Conservation (phyloP, 140 eudicot species). For the Bidens hawaiensis region DNA sequence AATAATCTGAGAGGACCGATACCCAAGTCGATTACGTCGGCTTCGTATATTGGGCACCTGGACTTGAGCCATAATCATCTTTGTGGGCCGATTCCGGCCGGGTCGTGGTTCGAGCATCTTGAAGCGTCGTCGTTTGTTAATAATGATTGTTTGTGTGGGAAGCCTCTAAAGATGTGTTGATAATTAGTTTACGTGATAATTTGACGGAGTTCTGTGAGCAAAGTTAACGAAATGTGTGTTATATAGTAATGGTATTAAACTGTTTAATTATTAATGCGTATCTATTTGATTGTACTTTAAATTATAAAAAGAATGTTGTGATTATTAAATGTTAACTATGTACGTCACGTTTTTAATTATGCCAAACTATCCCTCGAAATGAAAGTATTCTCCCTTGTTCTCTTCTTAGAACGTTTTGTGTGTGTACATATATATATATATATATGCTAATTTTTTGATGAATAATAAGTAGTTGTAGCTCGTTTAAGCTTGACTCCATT, state of each 20-base stretch:
- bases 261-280: conserved; percentile 5
- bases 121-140: conserved; percentile 57
- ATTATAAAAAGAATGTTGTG: not conserved
- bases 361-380: not conserved
- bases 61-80: conserved; percentile 87
- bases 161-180: conserved; percentile 32
- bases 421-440: not conserved
- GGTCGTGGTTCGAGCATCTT: conserved; percentile 73
- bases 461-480: no score
- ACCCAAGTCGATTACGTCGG: conserved; percentile 65
- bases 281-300: not conserved
- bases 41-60: conserved; percentile 67
- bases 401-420: not conserved
- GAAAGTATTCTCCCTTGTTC: not conserved
- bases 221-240: conserved; percentile 3
- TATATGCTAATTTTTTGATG: no score
- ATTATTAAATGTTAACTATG: conserved; percentile 7
- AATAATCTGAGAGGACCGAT: conserved; percentile 58
- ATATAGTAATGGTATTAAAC: not conserved
- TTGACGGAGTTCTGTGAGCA: not conserved
- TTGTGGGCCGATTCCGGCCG: conserved; percentile 78
- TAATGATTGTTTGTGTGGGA: conserved; percentile 73
- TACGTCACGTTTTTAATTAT: conserved; percentile 11
- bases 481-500: no score
- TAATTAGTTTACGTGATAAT: not conserved